A percentile compares a stretch with the other conserved stretches of the same genome.
These are phyloP conservation scores for Trichoderma simmonsii DNA, from an alignment of 2,329 filamentous ascomycete species.

Conservation along the genomic window DNA sequence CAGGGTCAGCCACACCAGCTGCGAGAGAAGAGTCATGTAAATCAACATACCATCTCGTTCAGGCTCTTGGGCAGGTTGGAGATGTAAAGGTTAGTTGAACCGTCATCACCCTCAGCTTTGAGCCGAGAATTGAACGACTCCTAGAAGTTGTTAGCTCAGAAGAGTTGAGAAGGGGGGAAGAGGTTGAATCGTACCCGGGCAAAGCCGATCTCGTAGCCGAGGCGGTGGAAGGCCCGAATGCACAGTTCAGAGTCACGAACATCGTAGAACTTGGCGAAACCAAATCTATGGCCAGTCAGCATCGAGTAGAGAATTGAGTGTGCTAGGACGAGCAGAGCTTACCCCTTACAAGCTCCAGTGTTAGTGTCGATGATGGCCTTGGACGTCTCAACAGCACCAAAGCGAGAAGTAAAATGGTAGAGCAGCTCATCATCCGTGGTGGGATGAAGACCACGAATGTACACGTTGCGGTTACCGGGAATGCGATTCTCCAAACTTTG, in stretches of 20 bases:
- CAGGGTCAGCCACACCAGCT: background rate
- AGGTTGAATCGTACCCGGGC: conserved; percentile 64
- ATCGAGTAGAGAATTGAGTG: background rate
- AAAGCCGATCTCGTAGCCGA: conserved; percentile 97
- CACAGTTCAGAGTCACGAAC: conserved; percentile 89
- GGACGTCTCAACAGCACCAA: conserved; percentile 91
- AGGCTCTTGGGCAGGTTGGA: conserved; percentile 92
- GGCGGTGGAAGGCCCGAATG: conserved; percentile 89
- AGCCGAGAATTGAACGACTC: conserved; percentile 98
- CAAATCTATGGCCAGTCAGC: conserved; percentile 63
- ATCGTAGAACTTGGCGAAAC: conserved; percentile 92
- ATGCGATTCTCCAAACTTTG: conserved; percentile 93
- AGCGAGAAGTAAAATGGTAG: conserved; percentile 76
- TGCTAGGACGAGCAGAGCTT: conserved; percentile 31
- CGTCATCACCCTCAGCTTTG: conserved; percentile 87
- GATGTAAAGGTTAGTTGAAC: conserved; percentile 94
- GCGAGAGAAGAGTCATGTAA: background rate
- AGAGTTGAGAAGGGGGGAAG: background rate
- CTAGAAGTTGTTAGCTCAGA: conserved; percentile 41
- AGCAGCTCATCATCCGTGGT: conserved; percentile 93
- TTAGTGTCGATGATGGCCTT: conserved; percentile 98
- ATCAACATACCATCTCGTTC: conserved; percentile 74
- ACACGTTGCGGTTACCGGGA: conserved; percentile 91
- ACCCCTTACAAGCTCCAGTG: conserved; percentile 96
- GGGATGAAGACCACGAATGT: conserved; percentile 92